These are phyloP conservation scores for Tulasnella sp. DNA, from an alignment of 768 basidiomycete genomes.

Conservation along the genomic window DNA sequence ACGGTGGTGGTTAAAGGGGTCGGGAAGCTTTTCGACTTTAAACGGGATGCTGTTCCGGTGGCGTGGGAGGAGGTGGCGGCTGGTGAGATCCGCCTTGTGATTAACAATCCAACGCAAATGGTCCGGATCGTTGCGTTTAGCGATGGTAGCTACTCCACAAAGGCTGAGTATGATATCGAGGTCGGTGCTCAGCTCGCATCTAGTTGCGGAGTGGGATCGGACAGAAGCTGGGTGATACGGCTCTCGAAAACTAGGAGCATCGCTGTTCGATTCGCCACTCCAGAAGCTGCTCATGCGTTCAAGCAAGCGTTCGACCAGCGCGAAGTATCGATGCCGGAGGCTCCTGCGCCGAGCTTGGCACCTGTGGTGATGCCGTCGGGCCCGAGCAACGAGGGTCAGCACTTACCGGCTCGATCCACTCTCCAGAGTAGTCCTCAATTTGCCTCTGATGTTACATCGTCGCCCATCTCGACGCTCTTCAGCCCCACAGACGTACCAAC, in stretches of 20 bases:
- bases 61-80: background rate
- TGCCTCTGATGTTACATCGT: no score
- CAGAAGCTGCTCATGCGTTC: background rate
- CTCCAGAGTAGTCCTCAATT: no score
- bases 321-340: background rate
- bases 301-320: background rate
- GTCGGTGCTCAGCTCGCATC: background rate
- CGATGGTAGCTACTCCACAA: no score
- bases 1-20: background rate
- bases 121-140: background rate
- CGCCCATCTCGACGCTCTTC: no score
- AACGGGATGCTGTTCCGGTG: background rate
- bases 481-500: no score
- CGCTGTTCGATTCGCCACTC: background rate
- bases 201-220: background rate
- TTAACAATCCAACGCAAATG: background rate
- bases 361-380: background rate
- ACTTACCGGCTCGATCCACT: background rate
- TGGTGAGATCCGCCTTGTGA: background rate
- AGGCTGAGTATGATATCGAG: background rate
- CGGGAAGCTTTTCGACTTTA: constrained; percentile 1
- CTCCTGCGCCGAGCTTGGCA: background rate
- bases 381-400: background rate
- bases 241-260: background rate
- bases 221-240: background rate